Conservation (phyloP, 176 grass and related monocot genomes). For the Pontederia crassipes region DNA sequence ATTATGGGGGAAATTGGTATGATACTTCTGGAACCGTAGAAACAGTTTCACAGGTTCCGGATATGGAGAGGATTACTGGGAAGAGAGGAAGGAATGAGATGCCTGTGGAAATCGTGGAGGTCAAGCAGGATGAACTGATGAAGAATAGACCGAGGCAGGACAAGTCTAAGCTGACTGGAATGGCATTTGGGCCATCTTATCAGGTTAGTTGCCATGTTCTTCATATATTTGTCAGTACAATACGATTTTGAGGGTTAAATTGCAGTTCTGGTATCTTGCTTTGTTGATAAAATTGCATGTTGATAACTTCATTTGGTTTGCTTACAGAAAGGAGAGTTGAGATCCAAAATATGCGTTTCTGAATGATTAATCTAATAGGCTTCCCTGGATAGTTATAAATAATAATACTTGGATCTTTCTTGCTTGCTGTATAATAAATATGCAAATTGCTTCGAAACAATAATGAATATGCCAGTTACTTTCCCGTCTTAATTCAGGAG, state of each 20-base stretch:
- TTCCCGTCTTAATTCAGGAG: too few species aligned
- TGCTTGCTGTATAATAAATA: too few species aligned
- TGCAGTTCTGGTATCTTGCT: neutral
- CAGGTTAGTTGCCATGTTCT: conserved; percentile 35
- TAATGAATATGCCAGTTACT: too few species aligned
- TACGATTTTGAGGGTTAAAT: neutral
- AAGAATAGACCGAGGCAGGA: conserved; percentile 83
- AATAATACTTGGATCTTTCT: too few species aligned
- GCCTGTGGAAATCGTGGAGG: conserved; percentile 65
- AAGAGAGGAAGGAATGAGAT: conserved; percentile 73
- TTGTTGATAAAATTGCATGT: neutral
- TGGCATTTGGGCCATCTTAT: conserved; percentile 86
- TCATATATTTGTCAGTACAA: neutral
- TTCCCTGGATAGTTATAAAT: too few species aligned
- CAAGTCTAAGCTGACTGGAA: conserved; percentile 68
- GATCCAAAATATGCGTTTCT: too few species aligned
- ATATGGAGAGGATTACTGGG: conserved; percentile 51
- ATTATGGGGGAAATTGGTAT: conserved; percentile 27
- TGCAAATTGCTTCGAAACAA: too few species aligned
- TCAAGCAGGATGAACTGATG: conserved; percentile 84
- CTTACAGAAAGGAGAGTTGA: too few species aligned
- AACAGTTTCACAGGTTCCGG: conserved; percentile 16
- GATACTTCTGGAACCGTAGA: conserved; percentile 7
- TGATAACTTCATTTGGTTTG: too few species aligned
- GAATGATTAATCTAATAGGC: too few species aligned